A percentile compares a stretch with the other conserved stretches of the same genome.
Conservation (phyloP, 2,329 filamentous ascomycete species). For the Aspergillus hortae region DNA sequence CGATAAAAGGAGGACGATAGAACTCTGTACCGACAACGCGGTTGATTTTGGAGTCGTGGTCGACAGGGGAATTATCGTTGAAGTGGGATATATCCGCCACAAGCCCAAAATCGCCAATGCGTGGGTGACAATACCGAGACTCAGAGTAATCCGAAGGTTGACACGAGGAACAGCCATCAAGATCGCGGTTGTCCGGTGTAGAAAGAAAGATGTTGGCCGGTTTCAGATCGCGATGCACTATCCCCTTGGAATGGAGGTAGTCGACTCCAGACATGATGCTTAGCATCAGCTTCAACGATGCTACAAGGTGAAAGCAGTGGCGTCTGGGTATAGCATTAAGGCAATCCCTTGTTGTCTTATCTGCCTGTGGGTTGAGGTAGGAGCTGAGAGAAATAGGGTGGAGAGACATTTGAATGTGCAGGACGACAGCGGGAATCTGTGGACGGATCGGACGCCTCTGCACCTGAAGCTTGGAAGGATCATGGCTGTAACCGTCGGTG, state of each 20-base stretch:
- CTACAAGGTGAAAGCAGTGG: conserved; percentile 61
- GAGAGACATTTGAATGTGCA: conserved; percentile 67
- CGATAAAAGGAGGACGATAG: conserved; percentile 51
- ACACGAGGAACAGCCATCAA: conserved; percentile 48
- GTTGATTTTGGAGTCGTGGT: conserved; percentile 20
- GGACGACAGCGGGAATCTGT: conserved; percentile 42
- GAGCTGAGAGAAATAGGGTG: conserved; percentile 61
- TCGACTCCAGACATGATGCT: conserved; percentile 61
- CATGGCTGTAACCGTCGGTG: conserved; percentile 38
- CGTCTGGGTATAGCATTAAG: conserved; percentile 25
- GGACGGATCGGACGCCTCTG: conserved; percentile 21
- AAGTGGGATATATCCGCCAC: conserved; percentile 53
- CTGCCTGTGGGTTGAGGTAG: conserved; percentile 48
- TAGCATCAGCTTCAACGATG: conserved; percentile 56
- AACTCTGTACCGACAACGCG: conserved; percentile 60
- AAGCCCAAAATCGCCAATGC: conserved; percentile 67
- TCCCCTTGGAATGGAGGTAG: conserved; percentile 59
- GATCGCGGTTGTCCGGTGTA: conserved; percentile 45
- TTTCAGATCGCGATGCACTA: conserved; percentile 66
- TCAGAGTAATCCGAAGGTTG: conserved; percentile 19
- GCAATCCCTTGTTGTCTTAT: conserved; percentile 13
- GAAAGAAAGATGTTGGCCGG: conserved; percentile 66
- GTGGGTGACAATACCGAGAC: conserved; percentile 50
- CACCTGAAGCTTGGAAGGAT: conserved; percentile 31
- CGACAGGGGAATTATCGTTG: conserved; percentile 24